Conservation (phyloP, 305 asterid species). For the Fraxinus greggii region DNA sequence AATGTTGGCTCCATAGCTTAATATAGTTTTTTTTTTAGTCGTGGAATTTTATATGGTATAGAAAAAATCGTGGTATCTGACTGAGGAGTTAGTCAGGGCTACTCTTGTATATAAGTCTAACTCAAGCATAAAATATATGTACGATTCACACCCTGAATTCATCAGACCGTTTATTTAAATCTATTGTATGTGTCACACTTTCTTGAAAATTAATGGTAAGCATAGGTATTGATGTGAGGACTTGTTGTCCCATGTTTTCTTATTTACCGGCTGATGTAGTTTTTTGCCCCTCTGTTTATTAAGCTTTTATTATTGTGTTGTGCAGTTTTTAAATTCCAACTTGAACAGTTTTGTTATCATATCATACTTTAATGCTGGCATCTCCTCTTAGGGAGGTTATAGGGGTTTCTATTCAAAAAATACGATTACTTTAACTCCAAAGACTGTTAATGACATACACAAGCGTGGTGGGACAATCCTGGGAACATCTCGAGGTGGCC, state of each 20-base stretch:
- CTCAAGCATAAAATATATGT: not conserved
- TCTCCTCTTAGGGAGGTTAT: conserved; percentile 67
- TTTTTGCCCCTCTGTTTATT: not conserved
- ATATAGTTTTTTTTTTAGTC: not conserved
- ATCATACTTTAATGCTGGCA: not conserved
- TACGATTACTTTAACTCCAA: conserved; percentile 60
- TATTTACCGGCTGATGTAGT: not conserved
- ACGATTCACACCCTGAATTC: not conserved
- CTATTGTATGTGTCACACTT: not conserved
- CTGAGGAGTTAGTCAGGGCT: not conserved
- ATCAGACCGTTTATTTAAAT: not conserved
- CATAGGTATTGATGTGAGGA: not conserved
- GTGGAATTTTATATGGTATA: too few species aligned
- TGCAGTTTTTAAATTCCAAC: not conserved
- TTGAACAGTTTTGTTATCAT: not conserved
- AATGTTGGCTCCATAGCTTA: not conserved
- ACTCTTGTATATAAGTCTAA: not conserved
- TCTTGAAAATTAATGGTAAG: not conserved
- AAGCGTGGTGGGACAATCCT: conserved; percentile 83
- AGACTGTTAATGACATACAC: conserved; percentile 72
- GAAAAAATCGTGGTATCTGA: not conserved
- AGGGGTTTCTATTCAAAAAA: conserved; percentile 81
- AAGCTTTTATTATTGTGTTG: not conserved
- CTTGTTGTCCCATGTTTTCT: not conserved
- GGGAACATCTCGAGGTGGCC: conserved; percentile 38